Base-by-base conservation (phyloP, 2,329 filamentous ascomycete genomes). In the Aureobasidium subglaciale region DNA sequence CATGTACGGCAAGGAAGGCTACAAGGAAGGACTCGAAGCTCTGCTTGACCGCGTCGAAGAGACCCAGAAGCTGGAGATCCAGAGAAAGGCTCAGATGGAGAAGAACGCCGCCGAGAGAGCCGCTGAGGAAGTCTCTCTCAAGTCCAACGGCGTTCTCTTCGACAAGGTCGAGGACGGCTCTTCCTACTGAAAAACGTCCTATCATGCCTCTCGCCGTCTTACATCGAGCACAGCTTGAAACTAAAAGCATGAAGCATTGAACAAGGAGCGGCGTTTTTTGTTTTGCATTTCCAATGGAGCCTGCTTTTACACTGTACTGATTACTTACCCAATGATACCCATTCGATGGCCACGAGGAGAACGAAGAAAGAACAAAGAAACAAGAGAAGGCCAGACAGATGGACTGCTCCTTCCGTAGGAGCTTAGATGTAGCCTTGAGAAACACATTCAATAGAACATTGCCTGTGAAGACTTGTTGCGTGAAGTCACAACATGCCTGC, bases 11-110 rank as follows among this genome's bases (percentile, higher is more conserved):
- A 59, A 64, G n/a, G 58, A 65, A 15, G 41, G 40, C 3, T 62
- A 59, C 27, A 55, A 59, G 34, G 30, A 30, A 18, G 45, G 53
- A 9, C 58, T 70, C 15, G 62, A 66, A 25, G 59, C 56, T 38
- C 64, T 71, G 22, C 52, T 76, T 18, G 65, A 68, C 2, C 58
- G 64, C 27, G 57, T 76, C 52, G 61, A 61, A 1, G 64, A 63
- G 7, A 63, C 63, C 27, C 73, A 75, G 65, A 64, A 63, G 37
- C 59, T 62, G 16, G 64, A 64, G 13, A 25, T 42, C 8, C 62
- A 64, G 59, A 57, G 57, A 34, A 59, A 57, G 37, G 58, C 42
- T 41, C 50, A 59, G 22, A 56, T 64, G 34, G 60, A 61, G 15
- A 62, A 62, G 54, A 60, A 66, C 37, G 60, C 60, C 45, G 57